Evolutionary conservation across 306 rosid genomes (phyloP).

Genomic region (Gynostemma pentaphyllum): DNA sequence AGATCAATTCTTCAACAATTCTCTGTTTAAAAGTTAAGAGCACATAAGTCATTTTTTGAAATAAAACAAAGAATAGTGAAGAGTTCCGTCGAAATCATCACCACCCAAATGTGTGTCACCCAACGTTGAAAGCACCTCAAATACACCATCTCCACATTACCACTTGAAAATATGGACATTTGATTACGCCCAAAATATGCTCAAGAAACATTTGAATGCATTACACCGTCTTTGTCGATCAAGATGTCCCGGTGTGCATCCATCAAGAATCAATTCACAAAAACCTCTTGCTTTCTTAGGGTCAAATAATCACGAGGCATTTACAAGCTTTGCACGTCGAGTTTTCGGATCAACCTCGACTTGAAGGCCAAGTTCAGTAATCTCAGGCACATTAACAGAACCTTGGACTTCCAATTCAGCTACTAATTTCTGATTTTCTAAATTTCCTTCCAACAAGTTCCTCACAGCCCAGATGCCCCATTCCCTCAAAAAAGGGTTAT

Average conservation of each 20-base stretch:
- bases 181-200: no score
- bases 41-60: not conserved
- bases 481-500: constrained; percentile 69
- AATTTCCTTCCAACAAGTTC: constrained; percentile 53
- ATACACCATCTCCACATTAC: constrained; percentile 97
- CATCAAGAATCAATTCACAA: no score
- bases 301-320: constrained; percentile 33
- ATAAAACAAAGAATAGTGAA: not conserved
- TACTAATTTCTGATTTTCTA: constrained; percentile 54
- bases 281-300: no score
- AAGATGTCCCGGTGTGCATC: no score
- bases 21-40: constrained; percentile 31
- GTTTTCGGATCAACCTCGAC: constrained; percentile 60
- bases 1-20: constrained; percentile 87
- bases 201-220: no score
- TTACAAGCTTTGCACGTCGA: constrained; percentile 55
- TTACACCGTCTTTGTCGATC: no score
- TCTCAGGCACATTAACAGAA: constrained; percentile 49
- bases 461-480: constrained; percentile 72
- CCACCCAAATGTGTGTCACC: constrained; percentile 99
- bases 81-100: constrained; percentile 86
- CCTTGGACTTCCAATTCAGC: constrained; percentile 57
- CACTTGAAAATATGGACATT: no score
- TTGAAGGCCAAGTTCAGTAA: constrained; percentile 49
- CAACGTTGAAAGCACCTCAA: constrained; percentile 87